Evolutionary conservation across 1,284 basidiomycete genomes (phyloP), one percentile per base, ranked within the genome.

Genomic region (Coniferiporia sulphurascens): DNA sequence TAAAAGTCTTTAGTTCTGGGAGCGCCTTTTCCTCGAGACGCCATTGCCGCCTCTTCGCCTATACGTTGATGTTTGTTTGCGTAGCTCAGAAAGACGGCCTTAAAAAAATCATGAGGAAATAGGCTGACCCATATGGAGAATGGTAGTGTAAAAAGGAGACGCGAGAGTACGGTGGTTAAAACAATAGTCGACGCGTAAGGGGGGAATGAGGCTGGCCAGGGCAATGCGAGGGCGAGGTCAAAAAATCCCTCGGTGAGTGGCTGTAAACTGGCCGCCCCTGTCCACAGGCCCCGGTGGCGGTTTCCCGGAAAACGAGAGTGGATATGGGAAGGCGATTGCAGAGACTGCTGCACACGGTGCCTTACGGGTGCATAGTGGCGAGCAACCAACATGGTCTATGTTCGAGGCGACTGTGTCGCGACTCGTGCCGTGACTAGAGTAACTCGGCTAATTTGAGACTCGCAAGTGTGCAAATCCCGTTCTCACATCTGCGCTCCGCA

Each of bases 161-260:
- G 84, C 36, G 86, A 78, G 12, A 81, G 67, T 49, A 92, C 71
- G 1, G 92, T 91, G 59, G 86, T 76, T 3, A 91, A 69, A 48
- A 95, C 86, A 62, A 95, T 91, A 2, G 89, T 87, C 1, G 84
- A 79, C 0, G 91, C 83, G 72, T 93, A 92, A 0, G 82, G 73
- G 0, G 89, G 88, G 65, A 84, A 76, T 12, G 78, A 78, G 1
- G 82, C 74, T 34, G 89, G 87, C 64, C 83, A 75, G 3, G 89
- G 89, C 21, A 91, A 73, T 4, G 87, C 87, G 51, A 83, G 70
- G 21, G 89, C 85, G 49, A 91, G 72, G 70, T 86, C 83, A 44
- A 85, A 72, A 63, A 85, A 84, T 4, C 76, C 78, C 48, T 81
- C 73, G 15, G 78, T 75, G 22, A 80, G 66, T 3, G 69, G 63